These are phyloP conservation scores for Scheffersomyces parashehatae DNA, from an alignment of 1,139 yeast species.

Conservation along the genomic window DNA sequence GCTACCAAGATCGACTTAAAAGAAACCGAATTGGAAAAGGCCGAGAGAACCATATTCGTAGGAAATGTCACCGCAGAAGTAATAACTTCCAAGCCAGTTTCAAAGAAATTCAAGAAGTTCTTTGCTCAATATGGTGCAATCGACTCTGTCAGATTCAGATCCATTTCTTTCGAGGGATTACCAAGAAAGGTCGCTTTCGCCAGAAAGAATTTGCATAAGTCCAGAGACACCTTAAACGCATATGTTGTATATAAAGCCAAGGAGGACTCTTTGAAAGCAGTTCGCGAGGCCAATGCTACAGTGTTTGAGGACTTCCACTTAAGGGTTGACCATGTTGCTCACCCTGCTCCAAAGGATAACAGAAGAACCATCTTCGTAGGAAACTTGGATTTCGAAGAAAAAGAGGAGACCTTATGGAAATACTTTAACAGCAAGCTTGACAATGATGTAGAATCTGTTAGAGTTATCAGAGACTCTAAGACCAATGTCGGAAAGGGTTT, in stretches of 20 bases:
- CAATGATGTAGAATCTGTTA: slow-evolving; percentile 76
- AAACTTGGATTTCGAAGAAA: slow-evolving; percentile 88
- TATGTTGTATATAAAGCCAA: slow-evolving; percentile 72
- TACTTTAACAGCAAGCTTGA: slow-evolving; percentile 68
- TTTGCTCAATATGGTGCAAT: slow-evolving; percentile 62
- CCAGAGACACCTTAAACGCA: slow-evolving; percentile 82
- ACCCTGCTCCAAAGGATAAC: slow-evolving; percentile 84
- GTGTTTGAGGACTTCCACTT: slow-evolving; percentile 73
- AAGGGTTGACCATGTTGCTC: slow-evolving; percentile 89
- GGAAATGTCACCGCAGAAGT: slow-evolving; percentile 78
- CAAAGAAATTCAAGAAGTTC: slow-evolving; percentile 63
- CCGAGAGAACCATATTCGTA: slow-evolving; percentile 84
- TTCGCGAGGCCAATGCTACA: slow-evolving; percentile 61
- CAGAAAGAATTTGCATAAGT: slow-evolving; percentile 72
- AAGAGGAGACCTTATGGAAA: slow-evolving; percentile 85
- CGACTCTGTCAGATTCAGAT: slow-evolving; percentile 82
- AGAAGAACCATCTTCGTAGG: slow-evolving; percentile 90
- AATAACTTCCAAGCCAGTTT: slow-evolving; percentile 60
- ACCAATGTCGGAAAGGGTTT: slow-evolving; percentile 97
- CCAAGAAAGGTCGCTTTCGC: slow-evolving; percentile 94
- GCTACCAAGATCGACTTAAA: slow-evolving; percentile 52
- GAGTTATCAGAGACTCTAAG: slow-evolving; percentile 87
- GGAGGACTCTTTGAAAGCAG: slow-evolving; percentile 54
- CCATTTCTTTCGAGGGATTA: slow-evolving; percentile 85
- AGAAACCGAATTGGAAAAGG: slow-evolving; percentile 75